Base-by-base conservation (phyloP, 2,329 filamentous ascomycete species). In the Neoscytalidium dimidiatum region DNA sequence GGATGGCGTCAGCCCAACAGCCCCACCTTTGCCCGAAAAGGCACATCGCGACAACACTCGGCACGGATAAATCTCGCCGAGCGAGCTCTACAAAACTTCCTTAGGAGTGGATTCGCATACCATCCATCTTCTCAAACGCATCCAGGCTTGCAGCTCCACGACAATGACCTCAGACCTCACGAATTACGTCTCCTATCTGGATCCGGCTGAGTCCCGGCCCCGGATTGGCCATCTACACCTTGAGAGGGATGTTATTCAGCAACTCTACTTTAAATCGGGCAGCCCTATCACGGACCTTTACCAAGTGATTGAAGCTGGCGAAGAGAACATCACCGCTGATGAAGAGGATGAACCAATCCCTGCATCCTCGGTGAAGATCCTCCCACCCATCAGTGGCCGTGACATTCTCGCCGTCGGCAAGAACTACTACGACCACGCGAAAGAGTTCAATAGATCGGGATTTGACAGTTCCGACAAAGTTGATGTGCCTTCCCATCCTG, bases 321-420 rank as follows among this genome's bases (percentile, higher is more conserved):
- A 76, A 26, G 67, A 72, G 43, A 23, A 21, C 2, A 21, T 46
- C 43, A 23, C 8, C 29, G 3, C 6, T 14, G 2, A 11, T 2
- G 4, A 17, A 4, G 13, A 41, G 17, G 56, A 35, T 9, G 43
- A 56, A 6, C 17, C 51, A 28, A 51, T 82, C 19, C 66, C 77
- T 4, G 68, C 75, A 1, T 74, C 75, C 3, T 67, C 70, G 3
- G 76, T 82, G 23, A 79, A 77, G 64, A 69, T 85, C 0, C 75
- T 85, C 0, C 75, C 84, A 2, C 81, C 83, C 0, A 77, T 86
- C 46, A 75, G 73, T 21, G 79, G 78, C 6, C 77, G 84, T 28
- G 84, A 86, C 70, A 74, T 86, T n/a, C 77, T 86, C 1, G 80
- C 83, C 52, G 82, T 87, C 2, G 83, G 84, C 29, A 86, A 87